These are phyloP conservation scores for Botrytis deweyae DNA, from an alignment of 2,329 filamentous ascomycete species.

Conservation along the genomic window DNA sequence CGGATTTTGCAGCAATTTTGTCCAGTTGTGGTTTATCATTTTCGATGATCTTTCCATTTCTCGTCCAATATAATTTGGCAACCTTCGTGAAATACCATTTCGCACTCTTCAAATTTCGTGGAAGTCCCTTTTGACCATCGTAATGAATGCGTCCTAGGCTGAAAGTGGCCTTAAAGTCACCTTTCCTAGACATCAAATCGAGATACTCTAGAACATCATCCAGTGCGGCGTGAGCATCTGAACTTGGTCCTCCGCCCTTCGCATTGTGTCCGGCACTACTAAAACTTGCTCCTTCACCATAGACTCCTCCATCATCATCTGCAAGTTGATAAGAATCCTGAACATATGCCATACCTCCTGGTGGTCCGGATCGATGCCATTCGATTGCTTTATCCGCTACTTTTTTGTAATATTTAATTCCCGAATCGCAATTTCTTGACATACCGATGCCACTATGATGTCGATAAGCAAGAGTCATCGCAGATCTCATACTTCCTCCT, in stretches of 20 bases:
- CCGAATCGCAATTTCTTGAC: conserved; percentile 79
- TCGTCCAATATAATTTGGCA: conserved; percentile 66
- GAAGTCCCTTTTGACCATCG: conserved; percentile 62
- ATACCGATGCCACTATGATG: conserved; percentile 84
- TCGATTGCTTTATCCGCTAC: conserved; percentile 90
- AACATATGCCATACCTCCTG: conserved; percentile 77
- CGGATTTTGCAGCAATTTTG: conserved; percentile 65
- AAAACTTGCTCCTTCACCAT: conserved; percentile 91
- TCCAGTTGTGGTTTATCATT: conserved; percentile 59
- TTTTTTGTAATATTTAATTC: conserved; percentile 84
- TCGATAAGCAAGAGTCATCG: conserved; percentile 91
- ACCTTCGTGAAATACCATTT: conserved; percentile 68
- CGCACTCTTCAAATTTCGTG: conserved; percentile 60
- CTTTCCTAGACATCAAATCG: conserved; percentile 70
- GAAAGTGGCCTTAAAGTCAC: conserved; percentile 69
- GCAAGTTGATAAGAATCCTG: conserved; percentile 81
- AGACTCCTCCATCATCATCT: conserved; percentile 88
- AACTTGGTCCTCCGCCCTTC: conserved; percentile 67
- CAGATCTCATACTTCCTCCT: conserved; percentile 75
- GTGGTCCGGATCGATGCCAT: conserved; percentile 86
- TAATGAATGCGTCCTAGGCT: conserved; percentile 69
- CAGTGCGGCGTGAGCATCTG: conserved; percentile 79
- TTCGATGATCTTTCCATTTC: conserved; percentile 58
- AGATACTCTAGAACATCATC: conserved; percentile 93
- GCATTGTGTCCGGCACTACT: conserved; percentile 84